Evolutionary conservation across 2,329 filamentous ascomycete genomes (phyloP).

Genomic region (Phaeosphaeria sp.): DNA sequence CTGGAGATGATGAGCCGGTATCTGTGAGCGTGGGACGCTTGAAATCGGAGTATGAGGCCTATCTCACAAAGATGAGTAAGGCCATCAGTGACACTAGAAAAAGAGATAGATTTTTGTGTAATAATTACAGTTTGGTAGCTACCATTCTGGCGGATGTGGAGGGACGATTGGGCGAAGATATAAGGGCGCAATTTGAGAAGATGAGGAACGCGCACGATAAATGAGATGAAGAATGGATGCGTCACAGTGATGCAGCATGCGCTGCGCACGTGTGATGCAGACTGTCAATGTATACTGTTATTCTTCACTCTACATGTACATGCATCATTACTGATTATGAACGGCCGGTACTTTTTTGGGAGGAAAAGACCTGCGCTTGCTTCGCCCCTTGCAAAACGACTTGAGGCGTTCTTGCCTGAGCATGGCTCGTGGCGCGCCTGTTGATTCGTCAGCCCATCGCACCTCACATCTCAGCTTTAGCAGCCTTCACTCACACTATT

Average conservation of each 20-base stretch:
- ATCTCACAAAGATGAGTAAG: conserved; percentile 79
- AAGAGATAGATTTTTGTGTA: conserved; percentile 86
- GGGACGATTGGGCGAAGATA: conserved; percentile 76
- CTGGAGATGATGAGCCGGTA: conserved; percentile 92
- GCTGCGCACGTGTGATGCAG: too few relatives aligned
- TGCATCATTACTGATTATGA: too few relatives aligned
- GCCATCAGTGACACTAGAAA: conserved; percentile 79
- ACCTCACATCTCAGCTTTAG: not conserved
- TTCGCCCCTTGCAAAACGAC: too few relatives aligned
- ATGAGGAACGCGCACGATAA: conserved; percentile 54
- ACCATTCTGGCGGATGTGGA: conserved; percentile 80
- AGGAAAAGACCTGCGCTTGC: too few relatives aligned
- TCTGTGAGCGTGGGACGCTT: conserved; percentile 79
- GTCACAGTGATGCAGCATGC: too few relatives aligned
- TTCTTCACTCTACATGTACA: too few relatives aligned
- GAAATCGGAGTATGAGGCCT: conserved; percentile 80
- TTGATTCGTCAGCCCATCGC: not conserved
- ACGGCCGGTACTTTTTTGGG: too few relatives aligned
- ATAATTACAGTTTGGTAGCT: conserved; percentile 93
- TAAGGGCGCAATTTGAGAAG: conserved; percentile 75
- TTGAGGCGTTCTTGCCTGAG: not conserved
- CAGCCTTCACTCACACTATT: not conserved
- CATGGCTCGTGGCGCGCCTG: not conserved
- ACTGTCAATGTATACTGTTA: too few relatives aligned
- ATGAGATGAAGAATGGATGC: conserved; percentile 3